Evolutionary conservation across 768 basidiomycete species (phyloP).

Genomic region (Fibroporia radiculosa): DNA sequence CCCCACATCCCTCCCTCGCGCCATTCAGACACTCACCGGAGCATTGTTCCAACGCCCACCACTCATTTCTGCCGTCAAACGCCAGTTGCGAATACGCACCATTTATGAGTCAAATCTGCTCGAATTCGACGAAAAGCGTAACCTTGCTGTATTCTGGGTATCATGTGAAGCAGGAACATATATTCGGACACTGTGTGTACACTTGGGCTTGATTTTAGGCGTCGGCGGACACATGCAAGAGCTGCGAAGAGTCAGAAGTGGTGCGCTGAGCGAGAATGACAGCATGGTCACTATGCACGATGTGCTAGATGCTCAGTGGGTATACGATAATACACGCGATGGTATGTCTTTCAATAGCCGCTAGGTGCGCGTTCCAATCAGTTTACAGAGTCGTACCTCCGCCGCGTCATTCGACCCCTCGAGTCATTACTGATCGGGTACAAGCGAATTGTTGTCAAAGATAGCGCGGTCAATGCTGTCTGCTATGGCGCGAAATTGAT

Average conservation of each 20-base stretch:
- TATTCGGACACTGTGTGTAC: slow-evolving; percentile 94
- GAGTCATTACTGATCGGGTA: slow-evolving; percentile 93
- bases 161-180: slow-evolving; percentile 98
- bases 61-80: slow-evolving; percentile 97
- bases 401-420: slow-evolving; percentile 88
- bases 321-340: slow-evolving; percentile 95
- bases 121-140: slow-evolving; percentile 96
- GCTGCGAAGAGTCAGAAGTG: slow-evolving; percentile 86
- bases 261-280: slow-evolving; percentile 96
- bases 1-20: slow-evolving; percentile 83
- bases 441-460: slow-evolving; percentile 98
- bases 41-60: slow-evolving; percentile 99
- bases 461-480: slow-evolving; percentile 97
- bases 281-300: slow-evolving; percentile 99
- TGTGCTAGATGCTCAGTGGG: slow-evolving; percentile 97
- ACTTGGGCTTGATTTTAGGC: slow-evolving; percentile 87
- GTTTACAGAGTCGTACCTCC: slow-evolving; percentile 82
- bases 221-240: slow-evolving; percentile 99
- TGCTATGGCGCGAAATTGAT: slow-evolving; percentile 99
- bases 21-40: slow-evolving; percentile 93
- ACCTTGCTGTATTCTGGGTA: slow-evolving; percentile 97
- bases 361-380: neutral
- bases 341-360: slow-evolving; percentile 41
- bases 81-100: slow-evolving; percentile 94
- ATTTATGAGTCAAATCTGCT: slow-evolving; percentile 94